Evolutionary conservation across 352 stramenopile species (phyloP), one percentile per base, ranked within the genome.

Genomic region (Albugo laibachii): DNA sequence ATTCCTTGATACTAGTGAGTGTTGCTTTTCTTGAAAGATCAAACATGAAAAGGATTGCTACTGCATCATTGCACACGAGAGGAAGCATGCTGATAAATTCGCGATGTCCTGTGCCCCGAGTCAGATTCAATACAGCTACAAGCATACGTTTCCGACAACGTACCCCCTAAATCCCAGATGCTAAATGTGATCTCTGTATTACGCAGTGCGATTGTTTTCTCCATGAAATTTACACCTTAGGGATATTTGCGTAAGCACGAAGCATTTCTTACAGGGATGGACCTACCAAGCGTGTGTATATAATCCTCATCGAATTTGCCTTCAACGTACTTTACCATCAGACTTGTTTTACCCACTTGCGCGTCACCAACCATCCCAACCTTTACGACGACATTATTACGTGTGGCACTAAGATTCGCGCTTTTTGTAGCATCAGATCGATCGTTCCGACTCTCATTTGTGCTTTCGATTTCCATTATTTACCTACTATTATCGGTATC

Each of bases 271-370:
- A 24, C 18, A 41, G 36, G 18, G 19, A 8, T 41, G 36, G 19
- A 48, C 60, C 42, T 62, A 87, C 76, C 83, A 40, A 97, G 65
- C 15, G 88, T 96, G 78, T 96, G 87, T 62, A 96, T 96, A 62
- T 97, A 97, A 54, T 96, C 84, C 54, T 95, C 85, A 60, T 97
- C 88, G 58, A 97, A 96, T 63, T 95, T 95, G 59, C 87, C 85
- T 50, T 96, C 84, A 19, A 96, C 86, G 62, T 97, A 97, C 54
- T 95, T 94, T 58, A 97, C 86, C 88, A 97, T 97, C 53, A 97
- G 76, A 47, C 84, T 95, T 16, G 88, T 97, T 56, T 97, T 97
- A 42, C 88, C 88, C 41, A 97, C 85, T 49, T 95, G 85, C 37
- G 83, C 83, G 55, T 97, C 86, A 36, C 86, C 88, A 20, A 97